Evolutionary conservation across 2,329 filamentous ascomycete species (phyloP).

Genomic region (Bipolaris sorokiniana): DNA sequence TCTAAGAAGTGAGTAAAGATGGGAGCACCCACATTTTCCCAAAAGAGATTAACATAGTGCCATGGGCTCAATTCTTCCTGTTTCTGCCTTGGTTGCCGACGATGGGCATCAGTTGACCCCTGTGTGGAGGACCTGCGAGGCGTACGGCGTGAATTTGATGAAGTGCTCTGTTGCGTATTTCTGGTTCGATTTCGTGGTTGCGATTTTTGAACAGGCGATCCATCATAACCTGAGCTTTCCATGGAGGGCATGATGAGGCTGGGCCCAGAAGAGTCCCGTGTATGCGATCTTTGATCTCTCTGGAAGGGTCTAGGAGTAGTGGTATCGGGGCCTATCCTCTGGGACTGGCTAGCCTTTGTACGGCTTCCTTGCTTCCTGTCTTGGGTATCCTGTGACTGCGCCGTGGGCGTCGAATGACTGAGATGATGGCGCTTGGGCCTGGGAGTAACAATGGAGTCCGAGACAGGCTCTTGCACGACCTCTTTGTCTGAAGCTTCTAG

Average conservation of each 20-base stretch:
- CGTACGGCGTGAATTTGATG: conserved; percentile 1
- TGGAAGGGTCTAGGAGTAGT: conserved; percentile 19
- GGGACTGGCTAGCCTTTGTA: conserved; percentile 17
- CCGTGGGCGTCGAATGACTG: conserved; percentile 15
- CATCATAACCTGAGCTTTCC: conserved; percentile 22
- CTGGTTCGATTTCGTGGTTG: conserved; percentile 8
- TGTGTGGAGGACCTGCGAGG: conserved; percentile 11
- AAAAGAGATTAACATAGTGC: conserved; percentile 38
- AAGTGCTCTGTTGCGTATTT: neutral
- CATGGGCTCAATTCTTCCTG: conserved; percentile 26
- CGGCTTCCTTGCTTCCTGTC: conserved; percentile 20
- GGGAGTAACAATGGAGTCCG: conserved; percentile 20
- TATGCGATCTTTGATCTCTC: conserved; percentile 17
- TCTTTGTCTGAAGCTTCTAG: conserved; percentile 31
- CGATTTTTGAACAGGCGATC: conserved; percentile 12
- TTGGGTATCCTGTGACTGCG: conserved; percentile 15
- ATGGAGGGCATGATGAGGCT: conserved; percentile 53
- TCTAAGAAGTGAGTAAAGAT: conserved; percentile 59
- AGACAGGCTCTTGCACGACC: conserved; percentile 18
- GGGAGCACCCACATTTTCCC: conserved; percentile 43
- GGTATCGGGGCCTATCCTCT: conserved; percentile 12
- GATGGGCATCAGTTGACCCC: neutral
- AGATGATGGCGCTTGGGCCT: conserved; percentile 22
- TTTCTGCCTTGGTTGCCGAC: neutral
- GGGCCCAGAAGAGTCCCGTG: conserved; percentile 40